Conservation (phyloP, 116 monocot species). For the Zostera marina region DNA sequence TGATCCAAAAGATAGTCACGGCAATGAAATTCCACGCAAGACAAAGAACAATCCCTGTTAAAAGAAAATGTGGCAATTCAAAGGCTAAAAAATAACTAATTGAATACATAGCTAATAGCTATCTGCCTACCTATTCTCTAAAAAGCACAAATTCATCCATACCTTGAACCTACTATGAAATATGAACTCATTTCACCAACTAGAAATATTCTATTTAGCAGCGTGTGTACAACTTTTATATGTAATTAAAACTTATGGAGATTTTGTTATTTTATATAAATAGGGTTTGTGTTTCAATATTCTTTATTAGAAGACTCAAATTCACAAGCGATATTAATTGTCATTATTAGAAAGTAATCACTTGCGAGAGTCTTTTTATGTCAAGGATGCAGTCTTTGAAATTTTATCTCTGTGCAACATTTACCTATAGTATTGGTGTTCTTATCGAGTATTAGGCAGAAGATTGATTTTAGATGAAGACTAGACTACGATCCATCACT, state of each 20-base stretch:
- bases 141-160: neutral
- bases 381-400: too few relatives aligned
- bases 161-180: neutral
- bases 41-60: constrained; percentile 48
- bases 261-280: too few relatives aligned
- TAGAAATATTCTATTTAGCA: neutral
- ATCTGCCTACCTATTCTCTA: neutral
- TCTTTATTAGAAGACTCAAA: too few relatives aligned
- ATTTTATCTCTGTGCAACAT: too few relatives aligned
- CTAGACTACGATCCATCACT: too few relatives aligned
- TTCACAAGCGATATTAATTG: too few relatives aligned
- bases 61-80: neutral
- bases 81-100: neutral
- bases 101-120: neutral
- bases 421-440: too few relatives aligned
- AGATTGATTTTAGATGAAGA: too few relatives aligned
- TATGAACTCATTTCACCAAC: neutral
- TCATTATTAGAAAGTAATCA: too few relatives aligned
- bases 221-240: neutral
- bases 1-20: constrained; percentile 69
- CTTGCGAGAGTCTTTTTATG: too few relatives aligned
- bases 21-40: constrained; percentile 85
- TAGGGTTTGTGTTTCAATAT: too few relatives aligned
- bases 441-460: too few relatives aligned
- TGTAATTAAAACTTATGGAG: neutral